Evolutionary conservation across 495 filamentous ascomycete genomes (phyloP), one percentile per base, ranked within the genome.

Genomic region (Podospora sp.): DNA sequence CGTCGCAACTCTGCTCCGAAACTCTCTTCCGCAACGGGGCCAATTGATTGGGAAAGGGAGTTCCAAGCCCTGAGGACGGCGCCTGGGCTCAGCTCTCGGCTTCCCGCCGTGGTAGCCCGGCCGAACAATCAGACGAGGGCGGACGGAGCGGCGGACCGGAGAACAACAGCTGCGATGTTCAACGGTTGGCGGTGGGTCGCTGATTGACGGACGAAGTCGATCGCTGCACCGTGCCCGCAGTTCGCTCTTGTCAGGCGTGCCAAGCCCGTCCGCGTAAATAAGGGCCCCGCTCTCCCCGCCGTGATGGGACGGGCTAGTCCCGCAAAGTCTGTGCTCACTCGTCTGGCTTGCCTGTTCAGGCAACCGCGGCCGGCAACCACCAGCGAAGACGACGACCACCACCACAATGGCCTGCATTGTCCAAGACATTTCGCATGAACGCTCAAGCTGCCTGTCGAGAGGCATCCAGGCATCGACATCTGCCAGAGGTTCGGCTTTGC

Each of bases 391-490:
- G 49, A 52, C 49, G 4, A 52, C 49, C 18, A 52, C 18, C n/a
- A n/a, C n/a, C n/a, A n/a, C n/a, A n/a, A n/a, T n/a, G 49, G 4
- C 12, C 14, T 14, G 52, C 52, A 55, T 20, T 55, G 52, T 26
- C 52, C 52, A 55, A 22, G 21, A 55, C 20, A 26, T 26, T 9
- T 55, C 24, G 52, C 52, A 55, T 55, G 52, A 55, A 55, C 20
- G 52, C 52, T 14, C 7, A 55, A 55, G 52, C 20, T 55, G 52
- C 9, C 52, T 55, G 52, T n/a, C 24, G 22, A 55, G 25, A 11
- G 9, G 16, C 14, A 6, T 55, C 40, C 40, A 18, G 40, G 16
- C 40, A 46, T 6, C 40, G 16, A 11, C 2, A 55, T 22, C 52
- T 55, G n/a, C 20, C 20, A 22, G 20, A 26, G 7, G 16, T 14